Base-by-base conservation (phyloP, 2,329 filamentous ascomycete genomes). In the Penicillium sp. region DNA sequence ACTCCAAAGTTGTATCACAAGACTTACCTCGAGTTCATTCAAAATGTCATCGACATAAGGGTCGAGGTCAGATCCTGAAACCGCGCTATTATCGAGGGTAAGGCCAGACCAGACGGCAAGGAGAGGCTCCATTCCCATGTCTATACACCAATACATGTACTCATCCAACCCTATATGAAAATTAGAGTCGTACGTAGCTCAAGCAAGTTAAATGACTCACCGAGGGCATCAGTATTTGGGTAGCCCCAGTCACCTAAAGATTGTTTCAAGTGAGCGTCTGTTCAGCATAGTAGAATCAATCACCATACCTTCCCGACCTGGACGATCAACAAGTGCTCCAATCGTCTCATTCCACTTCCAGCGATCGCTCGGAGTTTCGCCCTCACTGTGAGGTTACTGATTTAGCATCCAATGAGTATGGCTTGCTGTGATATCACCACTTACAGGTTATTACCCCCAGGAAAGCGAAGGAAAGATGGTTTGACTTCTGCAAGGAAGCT, bases 361-460 rank as follows among this genome's bases (percentile, higher is more conserved):
- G 63, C 73, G 42, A 54, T 56, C 43, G 47, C 63, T 54, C 59
- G 67, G 42, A 52, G 35, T 58, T 33, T 64, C 53, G 26, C 65
- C 67, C 59, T 67, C 66, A 13, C 63, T 65, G 9, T 13, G 43
- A 22, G 13, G 26, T 50, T 50, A 58, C 5, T 48, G 5, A 24
- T 1, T 46, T 47, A 22, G 11, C 8, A 21, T n/a, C 3, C 6
- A 24, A 52, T 1, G 63, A 19, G 9, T 53, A 9, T 14, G 27
- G 29, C 21, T 19, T 4, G n/a, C 43, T 42, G n/a, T 4, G 6
- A 31, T 3, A 4, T 33, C 16, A 66, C 72, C 16, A 66, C 72
- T 56, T 67, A 72, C 69, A 87, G 72, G 76, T 85, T 87, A 68
- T 87, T 87, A 24, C 85, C 86, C 8, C 87, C 87, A 0, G 87